These are phyloP conservation scores for Paramecium octaurelia DNA, from an alignment of 73 alveolate species.

Conservation along the genomic window DNA sequence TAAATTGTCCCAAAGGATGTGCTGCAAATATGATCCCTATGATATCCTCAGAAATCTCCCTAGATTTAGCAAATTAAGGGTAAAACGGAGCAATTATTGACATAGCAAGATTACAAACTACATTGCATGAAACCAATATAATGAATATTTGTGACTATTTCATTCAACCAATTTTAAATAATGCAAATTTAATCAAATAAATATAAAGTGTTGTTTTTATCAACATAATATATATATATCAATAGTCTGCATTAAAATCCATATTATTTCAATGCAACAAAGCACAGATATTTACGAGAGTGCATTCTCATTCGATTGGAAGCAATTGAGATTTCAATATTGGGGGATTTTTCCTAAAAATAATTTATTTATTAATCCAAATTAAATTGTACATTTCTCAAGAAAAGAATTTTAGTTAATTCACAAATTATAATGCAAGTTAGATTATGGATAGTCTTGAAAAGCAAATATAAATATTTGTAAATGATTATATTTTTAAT, in stretches of 20 bases:
- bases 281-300: too few species aligned
- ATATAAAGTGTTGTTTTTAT: not conserved
- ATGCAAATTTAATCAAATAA: not conserved
- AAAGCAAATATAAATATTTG: too few species aligned
- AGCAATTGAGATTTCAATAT: too few species aligned
- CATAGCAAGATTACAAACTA: not conserved
- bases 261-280: not conserved
- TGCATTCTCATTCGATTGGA: too few species aligned
- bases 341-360: not conserved
- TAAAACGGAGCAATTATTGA: slow-evolving; percentile 30
- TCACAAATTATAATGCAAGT: too few species aligned
- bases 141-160: not conserved
- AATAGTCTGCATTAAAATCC: not conserved
- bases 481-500: not conserved
- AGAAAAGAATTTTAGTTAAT: too few species aligned
- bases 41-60: not conserved
- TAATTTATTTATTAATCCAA: too few species aligned
- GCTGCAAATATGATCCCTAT: not conserved
- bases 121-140: not conserved
- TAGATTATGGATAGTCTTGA: not conserved
- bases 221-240: not conserved
- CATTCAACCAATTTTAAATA: not conserved
- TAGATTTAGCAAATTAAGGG: not conserved
- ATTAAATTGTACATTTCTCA: too few species aligned
- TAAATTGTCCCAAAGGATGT: not conserved